Percentiles rank a stretch among this genome's conserved stretches.
These are phyloP conservation scores for Chlamydomonas asymmetrica DNA, from an alignment of 139 green algal species.

Conservation along the genomic window DNA sequence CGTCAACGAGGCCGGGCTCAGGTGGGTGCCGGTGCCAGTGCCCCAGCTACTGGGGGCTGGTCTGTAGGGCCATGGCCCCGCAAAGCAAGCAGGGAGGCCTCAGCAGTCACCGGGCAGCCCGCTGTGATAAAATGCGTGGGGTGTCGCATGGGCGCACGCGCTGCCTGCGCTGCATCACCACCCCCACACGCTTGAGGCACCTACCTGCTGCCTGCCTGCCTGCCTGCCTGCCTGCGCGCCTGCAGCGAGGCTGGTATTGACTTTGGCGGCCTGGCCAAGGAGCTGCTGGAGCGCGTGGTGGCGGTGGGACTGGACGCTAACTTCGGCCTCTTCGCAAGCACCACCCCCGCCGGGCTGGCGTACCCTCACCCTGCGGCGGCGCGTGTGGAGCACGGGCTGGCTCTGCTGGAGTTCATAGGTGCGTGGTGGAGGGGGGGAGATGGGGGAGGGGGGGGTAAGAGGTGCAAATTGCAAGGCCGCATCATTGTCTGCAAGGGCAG, in stretches of 20 bases:
- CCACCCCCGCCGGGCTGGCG: slow-evolving; percentile 43
- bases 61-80: slow-evolving; percentile 46
- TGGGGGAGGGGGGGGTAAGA: too few species aligned
- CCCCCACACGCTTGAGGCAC: too few species aligned
- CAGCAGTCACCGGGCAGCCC: too few species aligned
- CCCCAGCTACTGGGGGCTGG: slow-evolving; percentile 59
- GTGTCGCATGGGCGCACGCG: too few species aligned
- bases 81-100: too few species aligned
- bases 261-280: slow-evolving; percentile 82
- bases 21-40: neutral
- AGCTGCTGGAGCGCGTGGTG: slow-evolving; percentile 77
- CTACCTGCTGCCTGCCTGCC: too few species aligned
- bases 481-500: too few species aligned
- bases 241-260: slow-evolving; percentile 80
- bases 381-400: slow-evolving; percentile 42
- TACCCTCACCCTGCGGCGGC: slow-evolving; percentile 71
- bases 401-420: slow-evolving; percentile 76
- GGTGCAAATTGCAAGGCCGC: too few species aligned
- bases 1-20: slow-evolving; percentile 56
- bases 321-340: slow-evolving; percentile 67
- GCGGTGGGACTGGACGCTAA: slow-evolving; percentile 39
- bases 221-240: neutral
- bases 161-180: too few species aligned
- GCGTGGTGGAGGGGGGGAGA: neutral
- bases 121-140: too few species aligned